Evolutionary conservation across 331 rosid species (phyloP).

Genomic region (Malus hybrid): DNA sequence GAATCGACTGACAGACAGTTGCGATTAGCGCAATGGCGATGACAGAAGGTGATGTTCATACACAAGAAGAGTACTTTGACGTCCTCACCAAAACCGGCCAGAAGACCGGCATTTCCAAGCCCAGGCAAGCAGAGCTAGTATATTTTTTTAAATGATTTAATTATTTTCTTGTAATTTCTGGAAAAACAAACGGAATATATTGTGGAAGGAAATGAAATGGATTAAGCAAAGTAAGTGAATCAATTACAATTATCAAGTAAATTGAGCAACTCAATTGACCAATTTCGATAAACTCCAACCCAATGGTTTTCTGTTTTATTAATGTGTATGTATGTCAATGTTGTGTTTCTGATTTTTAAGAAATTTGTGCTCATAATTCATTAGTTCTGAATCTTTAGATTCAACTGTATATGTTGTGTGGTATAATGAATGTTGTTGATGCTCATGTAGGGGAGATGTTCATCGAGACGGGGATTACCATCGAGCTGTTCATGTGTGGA

Average conservation of each 20-base stretch:
- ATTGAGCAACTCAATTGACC: background rate
- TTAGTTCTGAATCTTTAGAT: too few relatives aligned
- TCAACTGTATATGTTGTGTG: background rate
- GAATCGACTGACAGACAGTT: background rate
- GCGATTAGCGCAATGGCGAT: conserved; percentile 19
- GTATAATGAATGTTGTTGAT: background rate
- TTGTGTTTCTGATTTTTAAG: background rate
- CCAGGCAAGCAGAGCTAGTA: conserved; percentile 20
- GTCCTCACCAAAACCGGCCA: conserved; percentile 44
- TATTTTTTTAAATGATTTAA: background rate
- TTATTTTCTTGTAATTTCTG: background rate
- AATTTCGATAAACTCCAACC: background rate
- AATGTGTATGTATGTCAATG: too few relatives aligned
- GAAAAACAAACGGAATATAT: background rate
- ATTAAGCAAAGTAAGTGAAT: background rate
- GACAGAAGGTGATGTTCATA: background rate
- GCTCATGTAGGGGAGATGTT: conserved; percentile 45
- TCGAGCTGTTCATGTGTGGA: conserved; percentile 91
- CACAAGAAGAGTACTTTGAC: conserved; percentile 39
- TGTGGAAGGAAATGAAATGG: background rate
- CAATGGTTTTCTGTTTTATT: background rate
- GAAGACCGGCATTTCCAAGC: conserved; percentile 48
- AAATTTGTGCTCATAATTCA: background rate
- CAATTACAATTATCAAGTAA: background rate
- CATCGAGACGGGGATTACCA: conserved; percentile 97